Evolutionary conservation across 305 asterid genomes (phyloP).

Genomic region (Caryopteris hybrid): DNA sequence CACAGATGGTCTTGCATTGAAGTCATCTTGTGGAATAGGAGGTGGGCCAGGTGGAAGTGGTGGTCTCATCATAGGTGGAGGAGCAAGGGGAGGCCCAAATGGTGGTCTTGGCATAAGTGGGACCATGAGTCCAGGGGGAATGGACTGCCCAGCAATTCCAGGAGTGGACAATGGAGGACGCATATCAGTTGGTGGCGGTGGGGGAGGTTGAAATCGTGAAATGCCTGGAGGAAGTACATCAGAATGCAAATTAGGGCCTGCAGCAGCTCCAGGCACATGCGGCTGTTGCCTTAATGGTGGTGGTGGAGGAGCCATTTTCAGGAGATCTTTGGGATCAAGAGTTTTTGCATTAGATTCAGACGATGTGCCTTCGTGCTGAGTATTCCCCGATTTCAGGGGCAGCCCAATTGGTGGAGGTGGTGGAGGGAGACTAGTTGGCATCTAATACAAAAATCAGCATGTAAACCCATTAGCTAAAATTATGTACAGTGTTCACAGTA

Average conservation of each 20-base stretch:
- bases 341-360: slow-evolving; percentile 53
- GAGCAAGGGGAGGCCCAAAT: slow-evolving; percentile 69
- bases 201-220: slow-evolving; percentile 52
- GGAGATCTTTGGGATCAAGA: slow-evolving; percentile 47
- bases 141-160: slow-evolving; percentile 66
- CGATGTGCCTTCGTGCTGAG: slow-evolving; percentile 46
- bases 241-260: slow-evolving; percentile 49
- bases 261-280: slow-evolving; percentile 47
- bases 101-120: slow-evolving; percentile 73
- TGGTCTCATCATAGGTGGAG: slow-evolving; percentile 79
- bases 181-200: slow-evolving; percentile 81
- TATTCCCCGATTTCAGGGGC: slow-evolving; percentile 29
- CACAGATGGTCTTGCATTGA: slow-evolving; percentile 35
- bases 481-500: neutral
- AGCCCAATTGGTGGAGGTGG: slow-evolving; percentile 66
- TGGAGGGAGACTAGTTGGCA: slow-evolving; percentile 53
- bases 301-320: slow-evolving; percentile 71
- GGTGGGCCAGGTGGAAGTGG: slow-evolving; percentile 99
- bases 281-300: slow-evolving; percentile 63
- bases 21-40: slow-evolving; percentile 58
- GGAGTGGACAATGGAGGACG: slow-evolving; percentile 47
- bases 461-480: slow-evolving; percentile 17
- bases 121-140: slow-evolving; percentile 70
- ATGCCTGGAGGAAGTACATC: slow-evolving; percentile 74
- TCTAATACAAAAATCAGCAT: slow-evolving; percentile 38